Base-by-base conservation (phyloP, 2,329 filamentous ascomycete genomes). In the Nigrospora sphaerica region DNA sequence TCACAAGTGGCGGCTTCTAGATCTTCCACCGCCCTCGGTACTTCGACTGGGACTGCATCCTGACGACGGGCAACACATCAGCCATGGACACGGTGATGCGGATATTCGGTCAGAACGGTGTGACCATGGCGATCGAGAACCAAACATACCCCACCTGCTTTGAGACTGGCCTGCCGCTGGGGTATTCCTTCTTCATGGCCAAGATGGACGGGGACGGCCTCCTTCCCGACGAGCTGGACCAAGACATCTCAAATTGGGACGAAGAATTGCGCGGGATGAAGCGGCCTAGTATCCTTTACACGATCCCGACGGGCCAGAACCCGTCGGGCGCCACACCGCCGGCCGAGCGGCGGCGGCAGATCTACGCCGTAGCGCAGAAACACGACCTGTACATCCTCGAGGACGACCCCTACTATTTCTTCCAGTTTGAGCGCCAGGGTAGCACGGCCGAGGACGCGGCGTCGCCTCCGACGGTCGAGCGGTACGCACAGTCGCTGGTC, bases 381-480 rank as follows among this genome's bases (percentile, higher is more conserved):
- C 88, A 95, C 65, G 87, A 95, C 60, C 60, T 95, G 35, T 86
- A 80, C 69, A 91, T 96, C 60, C 71, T 95, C 55, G 91, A 96
- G 69, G 91, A 95, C 61, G 91, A 95, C 62, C 91, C 91, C 2
- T 95, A 95, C 70, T 95, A 95, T 68, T 95, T 92, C 70, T 74
- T 95, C 32, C 91, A 95, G 66, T 88, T 90, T 85, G 81, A 87
- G 56, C 81, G 85, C 0, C 92, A 90, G 66, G 67, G 73, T 32
- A 64, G 72, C 14, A 64, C 75, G 0, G 66, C 72, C 2, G 67
- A 72, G 4, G 76, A 80, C 7, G 72, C 78, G 0, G 83, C 85
- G 7, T 66, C 72, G 33, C 79, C 69, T 12, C 78, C 88, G 46
- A 78, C 84, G 4, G 83, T 85, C 12, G 96, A 96, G 64, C 70